Percentiles rank a stretch among this genome's conserved stretches.
These are phyloP conservation scores for Aspergillus wentii DNA, from an alignment of 495 filamentous ascomycete species.

Conservation along the genomic window DNA sequence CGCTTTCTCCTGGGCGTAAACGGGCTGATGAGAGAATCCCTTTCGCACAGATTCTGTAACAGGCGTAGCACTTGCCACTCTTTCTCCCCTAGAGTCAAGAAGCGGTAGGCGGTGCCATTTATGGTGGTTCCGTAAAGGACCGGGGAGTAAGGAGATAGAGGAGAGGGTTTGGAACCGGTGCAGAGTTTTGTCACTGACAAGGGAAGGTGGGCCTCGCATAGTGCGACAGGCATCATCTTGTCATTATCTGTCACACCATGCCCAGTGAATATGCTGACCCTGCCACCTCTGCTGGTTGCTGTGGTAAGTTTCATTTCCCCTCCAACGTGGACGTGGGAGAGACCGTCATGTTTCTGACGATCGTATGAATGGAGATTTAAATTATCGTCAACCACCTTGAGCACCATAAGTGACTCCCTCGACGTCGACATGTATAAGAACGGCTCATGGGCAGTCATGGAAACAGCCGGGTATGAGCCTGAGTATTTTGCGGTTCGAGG, in stretches of 20 bases:
- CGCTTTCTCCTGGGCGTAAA: conserved; percentile 23
- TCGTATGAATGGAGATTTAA: conserved; percentile 29
- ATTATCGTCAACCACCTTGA: conserved; percentile 26
- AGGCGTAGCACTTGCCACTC: conserved; percentile 58
- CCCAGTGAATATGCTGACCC: conserved; percentile 25
- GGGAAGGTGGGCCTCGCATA: conserved; percentile 29
- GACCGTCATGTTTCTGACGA: conserved; percentile 28
- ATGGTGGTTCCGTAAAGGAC: conserved; percentile 54
- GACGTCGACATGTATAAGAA: conserved; percentile 42
- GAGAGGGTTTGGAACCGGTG: conserved; percentile 9
- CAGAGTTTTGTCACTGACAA: conserved; percentile 28
- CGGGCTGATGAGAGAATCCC: conserved; percentile 33
- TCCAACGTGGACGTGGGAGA: conserved; percentile 33
- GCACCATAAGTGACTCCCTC: conserved; percentile 34
- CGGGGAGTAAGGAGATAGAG: conserved; percentile 7
- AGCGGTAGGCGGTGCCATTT: conserved; percentile 60
- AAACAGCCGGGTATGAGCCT: conserved; percentile 37
- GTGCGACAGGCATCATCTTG: conserved; percentile 18
- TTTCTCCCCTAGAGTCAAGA: conserved; percentile 49
- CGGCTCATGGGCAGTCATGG: conserved; percentile 32
- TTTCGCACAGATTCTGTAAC: conserved; percentile 54
- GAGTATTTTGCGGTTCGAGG: conserved; percentile 19
- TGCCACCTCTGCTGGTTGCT: conserved; percentile 30
- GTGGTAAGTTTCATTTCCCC: conserved; percentile 24
- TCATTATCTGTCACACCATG: conserved; percentile 14